Conservation (phyloP, 495 filamentous ascomycete species). For the Aspergillus ostianus region DNA sequence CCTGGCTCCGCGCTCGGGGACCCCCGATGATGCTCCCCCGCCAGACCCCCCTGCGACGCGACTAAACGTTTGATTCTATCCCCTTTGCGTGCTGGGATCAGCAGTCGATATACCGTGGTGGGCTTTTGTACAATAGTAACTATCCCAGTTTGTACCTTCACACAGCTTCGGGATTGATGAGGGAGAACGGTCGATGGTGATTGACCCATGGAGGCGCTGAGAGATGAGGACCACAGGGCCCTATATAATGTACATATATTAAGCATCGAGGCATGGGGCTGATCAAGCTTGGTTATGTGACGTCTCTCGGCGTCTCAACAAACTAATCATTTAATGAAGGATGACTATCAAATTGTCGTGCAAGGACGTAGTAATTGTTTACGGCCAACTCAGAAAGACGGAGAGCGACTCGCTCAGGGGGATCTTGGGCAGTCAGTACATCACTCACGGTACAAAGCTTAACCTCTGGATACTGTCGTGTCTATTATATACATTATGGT, state of each 20-base stretch:
- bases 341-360: constrained; percentile 11
- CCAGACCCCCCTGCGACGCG: constrained; percentile 36
- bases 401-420: not conserved
- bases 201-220: not conserved
- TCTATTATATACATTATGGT: too few species aligned
- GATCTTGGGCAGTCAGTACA: too few species aligned
- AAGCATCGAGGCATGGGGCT: constrained; percentile 6
- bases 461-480: too few species aligned
- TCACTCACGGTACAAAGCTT: not conserved
- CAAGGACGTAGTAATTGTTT: not conserved
- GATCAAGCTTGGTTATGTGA: constrained; percentile 7
- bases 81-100: not conserved
- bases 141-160: not conserved
- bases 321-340: constrained; percentile 23
- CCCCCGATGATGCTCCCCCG: constrained; percentile 50
- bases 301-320: constrained; percentile 19
- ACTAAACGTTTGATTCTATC: constrained; percentile 23
- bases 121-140: constrained; percentile 38
- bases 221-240: not conserved
- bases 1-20: constrained; percentile 46
- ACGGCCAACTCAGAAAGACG: not conserved
- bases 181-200: not conserved
- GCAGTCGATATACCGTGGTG: constrained; percentile 2
- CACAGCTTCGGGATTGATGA: not conserved
- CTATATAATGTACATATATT: constrained; percentile 21